Base-by-base conservation (phyloP, 164 flowering plant species). In the Vitis amurensis region DNA sequence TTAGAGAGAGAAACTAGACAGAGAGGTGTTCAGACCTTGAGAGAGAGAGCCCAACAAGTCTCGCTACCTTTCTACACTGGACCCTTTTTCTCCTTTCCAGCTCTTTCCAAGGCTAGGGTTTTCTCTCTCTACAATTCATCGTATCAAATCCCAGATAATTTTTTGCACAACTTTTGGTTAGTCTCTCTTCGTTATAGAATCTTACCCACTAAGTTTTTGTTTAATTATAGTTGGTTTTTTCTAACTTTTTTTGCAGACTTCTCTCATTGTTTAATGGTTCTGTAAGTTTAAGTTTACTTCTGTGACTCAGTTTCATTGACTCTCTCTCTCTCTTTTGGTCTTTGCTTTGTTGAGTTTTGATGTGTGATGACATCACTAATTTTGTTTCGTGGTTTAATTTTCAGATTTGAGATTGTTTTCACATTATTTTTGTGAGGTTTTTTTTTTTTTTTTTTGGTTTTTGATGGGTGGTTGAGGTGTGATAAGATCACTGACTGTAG, bases 171-270 rank as follows among this genome's bases (percentile, higher is more conserved):
- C 44, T 37, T 37, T 37, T 37, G 44, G 44, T 6, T 37, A 37
- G 44, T 37, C 7, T 37, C 44, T 37, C 44, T 6, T 37, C 44
- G 44, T 65, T 63, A 29, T 55, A 55, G 73, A 76, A 74, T 64
- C 78, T 81, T 76, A 66, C 72, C 77, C 17, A 67, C 60, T 56
- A 76, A 78, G 77, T 61, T 49, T 31, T 61, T 37, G 29, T 37
- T 52, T 59, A 55, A 44, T 64, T 31, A 47, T 57, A 19, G 29
- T 27, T 44, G 61, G 9, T 15, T 11, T 19, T 16, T 52, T 14
- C 2, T 15, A 13, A 31, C 64, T 66, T 65, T 23, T 49, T 65
- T 55, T 52, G 57, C n/a, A 50, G 63, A 73, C 63, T 57, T 68
- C 47, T 19, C 23, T 15, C 44, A 37, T 37, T 37, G 44, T 37